Evolutionary conservation across 371 early-diverging fungal genomes (phyloP).

Genomic region (Zychaea mexicana): DNA sequence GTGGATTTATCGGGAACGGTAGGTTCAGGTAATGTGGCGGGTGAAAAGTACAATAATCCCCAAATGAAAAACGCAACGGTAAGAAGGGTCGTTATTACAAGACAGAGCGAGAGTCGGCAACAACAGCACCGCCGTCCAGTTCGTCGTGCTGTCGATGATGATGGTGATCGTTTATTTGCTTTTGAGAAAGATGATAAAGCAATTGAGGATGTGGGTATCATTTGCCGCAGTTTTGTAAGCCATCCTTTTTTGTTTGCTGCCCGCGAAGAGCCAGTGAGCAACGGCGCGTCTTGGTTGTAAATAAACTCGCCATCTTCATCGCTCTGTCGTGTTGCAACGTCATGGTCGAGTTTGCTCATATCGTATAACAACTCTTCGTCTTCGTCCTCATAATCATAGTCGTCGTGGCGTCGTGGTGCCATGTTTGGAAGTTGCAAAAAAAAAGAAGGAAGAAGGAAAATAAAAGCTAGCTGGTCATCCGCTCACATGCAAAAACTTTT

Average conservation of each 20-base stretch:
- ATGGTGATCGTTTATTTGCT: neutral
- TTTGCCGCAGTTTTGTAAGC: neutral
- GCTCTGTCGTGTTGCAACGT: neutral
- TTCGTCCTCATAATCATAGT: neutral
- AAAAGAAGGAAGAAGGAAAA: neutral
- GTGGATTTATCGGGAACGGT: constrained; percentile 19
- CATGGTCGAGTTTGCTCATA: neutral
- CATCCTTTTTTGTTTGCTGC: neutral
- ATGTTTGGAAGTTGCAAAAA: neutral
- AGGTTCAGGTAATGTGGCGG: constrained; percentile 31
- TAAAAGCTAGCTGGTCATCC: neutral
- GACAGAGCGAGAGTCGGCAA: neutral
- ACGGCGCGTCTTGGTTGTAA: constrained; percentile 4
- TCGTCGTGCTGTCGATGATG: neutral
- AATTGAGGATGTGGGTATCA: neutral
- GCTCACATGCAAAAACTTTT: constrained; percentile 1
- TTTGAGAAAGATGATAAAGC: neutral
- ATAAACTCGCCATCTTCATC: neutral
- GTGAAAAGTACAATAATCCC: constrained; percentile 36
- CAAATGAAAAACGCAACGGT: constrained; percentile 30
- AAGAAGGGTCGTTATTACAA: neutral
- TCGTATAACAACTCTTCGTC: neutral
- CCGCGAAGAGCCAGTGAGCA: neutral
- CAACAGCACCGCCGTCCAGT: neutral
- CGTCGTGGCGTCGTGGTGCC: neutral